Base-by-base conservation (phyloP, 129 eudicot genomes). In the Artemisia tridentata region DNA sequence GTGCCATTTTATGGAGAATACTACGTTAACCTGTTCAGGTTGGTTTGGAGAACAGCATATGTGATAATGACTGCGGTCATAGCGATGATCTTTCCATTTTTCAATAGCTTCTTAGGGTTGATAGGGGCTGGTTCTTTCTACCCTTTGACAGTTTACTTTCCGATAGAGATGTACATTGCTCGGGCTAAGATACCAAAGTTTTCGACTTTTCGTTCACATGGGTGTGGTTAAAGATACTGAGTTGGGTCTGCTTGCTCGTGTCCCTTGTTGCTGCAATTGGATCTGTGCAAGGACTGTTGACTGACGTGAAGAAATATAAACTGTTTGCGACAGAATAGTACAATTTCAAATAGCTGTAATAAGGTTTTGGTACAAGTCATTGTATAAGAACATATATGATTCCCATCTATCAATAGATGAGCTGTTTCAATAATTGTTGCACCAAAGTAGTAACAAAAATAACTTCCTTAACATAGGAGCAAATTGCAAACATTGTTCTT, bases 11-110 rank as follows among this genome's bases (percentile, higher is more conserved):
- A 5, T 3, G 89, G 89, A 29, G 61, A 38, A 6, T 84, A 73
- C 67, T 11, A 49, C 74, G 3, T 89, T 71, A 89, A 89, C 84
- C 19, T 78, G 51, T 89, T 89, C 60, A 79, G 96, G 71, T 38
- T 89, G 63, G 80, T 86, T 2, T 89, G 96, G 96, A 84, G 96
- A 63, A 86, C 92, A 15, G n/a, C 66, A 0, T 89, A 86, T 67
- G 96, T 89, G 41, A 57, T 84, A 1, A 34, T 89, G 4, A 83
- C 96, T 16, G 78, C 96, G 0, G 52, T 89, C 12, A 7, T 81
- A 3, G 96, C 96, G 7, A 89, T 89, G 96, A 67, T 86, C 17
- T 79, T 89, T 50, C 96, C 96, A 0, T 89, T 89, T 53, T 89
- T 89, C 88, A 89, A 89, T 46, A 82, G 74, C 54, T 81, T 89